Base-by-base conservation (phyloP, 768 basidiomycete species). In the Tricholoma saponaceum region DNA sequence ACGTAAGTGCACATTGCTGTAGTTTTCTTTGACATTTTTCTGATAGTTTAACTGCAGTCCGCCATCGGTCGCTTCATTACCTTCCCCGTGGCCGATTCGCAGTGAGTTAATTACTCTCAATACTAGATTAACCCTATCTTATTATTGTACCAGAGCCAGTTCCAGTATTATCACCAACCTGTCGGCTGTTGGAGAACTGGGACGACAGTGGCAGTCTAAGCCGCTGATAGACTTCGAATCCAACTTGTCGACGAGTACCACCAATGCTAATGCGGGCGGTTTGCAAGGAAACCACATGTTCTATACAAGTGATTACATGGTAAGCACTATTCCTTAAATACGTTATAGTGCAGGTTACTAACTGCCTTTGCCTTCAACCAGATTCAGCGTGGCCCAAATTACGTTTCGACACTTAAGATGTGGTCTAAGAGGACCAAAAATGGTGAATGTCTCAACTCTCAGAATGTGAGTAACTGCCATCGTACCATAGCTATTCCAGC, bases 231-330 rank as follows among this genome's bases (percentile, higher is more conserved):
- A 76, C 9, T 80, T 81, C 32, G 70, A 74, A 7, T 67, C 65
- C 6, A 68, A 67, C 52, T 68, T 86, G 16, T 71, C 76, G 9
- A 56, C 59, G 37, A 67, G 67, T 18, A 65, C 69, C 2, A 64
- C 68, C 18, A 74, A 72, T 61, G 85, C 83, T 9, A 88, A 87
- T 61, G 79, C 77, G 0, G 85, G 85, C 2, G 64, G 68, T 16
- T 60, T 87, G 13, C 37, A 59, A 1, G 86, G 87, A 0, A 88
- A 86, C 61, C 75, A 77, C 13, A 83, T 85, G 79, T 88, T 88
- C 68, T 86, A 77, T 63, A 74, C 76, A 47, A 84, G 82, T 59
- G 87, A 89, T 63, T 88, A 87, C 62, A 85, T 88, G 85, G 87
- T 84, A 52, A 12, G 72, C 55, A 52, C 25, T 56, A 0, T 39